Evolutionary conservation across 306 rosid species (phyloP), one percentile per base, ranked within the genome.

Genomic region (Dryas alaskensis): DNA sequence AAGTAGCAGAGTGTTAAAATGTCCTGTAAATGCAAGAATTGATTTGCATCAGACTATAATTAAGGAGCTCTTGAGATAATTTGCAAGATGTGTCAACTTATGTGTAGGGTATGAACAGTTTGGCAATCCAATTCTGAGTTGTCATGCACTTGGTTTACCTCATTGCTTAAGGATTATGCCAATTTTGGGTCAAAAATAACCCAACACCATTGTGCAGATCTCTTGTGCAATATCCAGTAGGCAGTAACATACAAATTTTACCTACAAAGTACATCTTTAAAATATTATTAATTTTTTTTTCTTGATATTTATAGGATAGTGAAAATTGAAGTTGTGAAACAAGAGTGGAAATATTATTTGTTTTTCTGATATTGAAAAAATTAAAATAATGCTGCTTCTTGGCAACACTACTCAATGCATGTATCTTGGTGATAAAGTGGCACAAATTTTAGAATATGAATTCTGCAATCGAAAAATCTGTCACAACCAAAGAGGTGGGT

Each of bases 71-170:
- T 31, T 14, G 6, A 44, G 43, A 46, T 46, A 58, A 14, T 71
- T 25, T 27, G 27, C 58, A 25, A 13, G 46, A 44, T 45, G 54
- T 65, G 70, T 65, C 54, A 22, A 46, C 70, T 65, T 65, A 1
- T 22, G n/a, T 65, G 5, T 44, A n/a, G 16, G 14, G n/a, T 43
- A 64, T 64, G 6, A 44, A 65, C 42, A 44, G 42, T 22, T 65
- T 49, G 19, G 72, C 27, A 13, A 67, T 72, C 62, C 76, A 70
- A 55, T 46, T 25, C 40, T 43, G 52, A 54, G 63, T 70, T 53
- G 13, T 39, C 62, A 70, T 17, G 5, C 9, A 63, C 31, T 27
- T 27, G 22, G 12, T 0, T 27, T 51, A 47, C n/a, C 5, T 67
- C 45, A 47, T 48, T 25, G 27, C 14, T 12, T 0, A 17, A 44